A percentile compares a stretch with the other conserved stretches of the same genome.
phyloP scores from a whole-genome alignment of 192 early-diverging fungal species.

The Powellomyces hirtus region DNA sequence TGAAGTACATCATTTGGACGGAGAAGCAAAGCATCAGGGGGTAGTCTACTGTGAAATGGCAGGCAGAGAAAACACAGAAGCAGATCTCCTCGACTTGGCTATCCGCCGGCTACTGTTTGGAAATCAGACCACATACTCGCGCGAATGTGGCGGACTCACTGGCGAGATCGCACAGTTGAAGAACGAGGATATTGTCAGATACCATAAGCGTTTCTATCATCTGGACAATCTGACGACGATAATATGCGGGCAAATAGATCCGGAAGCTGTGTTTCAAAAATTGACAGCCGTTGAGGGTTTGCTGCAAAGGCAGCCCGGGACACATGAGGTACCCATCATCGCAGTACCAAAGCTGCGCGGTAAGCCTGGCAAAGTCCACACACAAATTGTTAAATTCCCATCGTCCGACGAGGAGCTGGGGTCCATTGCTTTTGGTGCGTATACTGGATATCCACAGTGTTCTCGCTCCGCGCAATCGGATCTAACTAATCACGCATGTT shows the following conservation, averaged over 20 bases:
- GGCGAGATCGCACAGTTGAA: conserved; percentile 65
- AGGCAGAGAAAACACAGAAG: conserved; percentile 67
- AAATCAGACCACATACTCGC: conserved; percentile 58
- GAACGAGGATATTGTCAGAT: conserved; percentile 72
- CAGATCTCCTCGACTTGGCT: conserved; percentile 60
- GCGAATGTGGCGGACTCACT: conserved; percentile 77
- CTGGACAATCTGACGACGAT: conserved; percentile 69
- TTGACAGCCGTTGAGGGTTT: conserved; percentile 8
- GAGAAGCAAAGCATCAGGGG: conserved; percentile 66
- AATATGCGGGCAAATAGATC: conserved; percentile 50
- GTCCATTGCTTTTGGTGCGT: conserved; percentile 50
- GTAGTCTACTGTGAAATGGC: conserved; percentile 80
- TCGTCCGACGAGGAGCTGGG: conserved; percentile 63
- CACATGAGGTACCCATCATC: not conserved
- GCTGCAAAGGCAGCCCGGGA: not conserved
- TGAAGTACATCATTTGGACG: conserved; percentile 75
- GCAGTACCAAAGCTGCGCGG: conserved; percentile 11
- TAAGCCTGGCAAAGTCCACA: conserved; percentile 32
- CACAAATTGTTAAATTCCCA: conserved; percentile 58
- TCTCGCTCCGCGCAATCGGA: conserved; percentile 20
- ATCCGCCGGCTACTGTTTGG: conserved; percentile 52
- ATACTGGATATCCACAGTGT: not conserved
- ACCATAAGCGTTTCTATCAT: conserved; percentile 75
- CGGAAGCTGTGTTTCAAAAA: conserved; percentile 54
- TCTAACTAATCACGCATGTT: not conserved